phyloP scores from a whole-genome alignment of 352 stramenopile species.

The Pythium brachiatum region DNA sequence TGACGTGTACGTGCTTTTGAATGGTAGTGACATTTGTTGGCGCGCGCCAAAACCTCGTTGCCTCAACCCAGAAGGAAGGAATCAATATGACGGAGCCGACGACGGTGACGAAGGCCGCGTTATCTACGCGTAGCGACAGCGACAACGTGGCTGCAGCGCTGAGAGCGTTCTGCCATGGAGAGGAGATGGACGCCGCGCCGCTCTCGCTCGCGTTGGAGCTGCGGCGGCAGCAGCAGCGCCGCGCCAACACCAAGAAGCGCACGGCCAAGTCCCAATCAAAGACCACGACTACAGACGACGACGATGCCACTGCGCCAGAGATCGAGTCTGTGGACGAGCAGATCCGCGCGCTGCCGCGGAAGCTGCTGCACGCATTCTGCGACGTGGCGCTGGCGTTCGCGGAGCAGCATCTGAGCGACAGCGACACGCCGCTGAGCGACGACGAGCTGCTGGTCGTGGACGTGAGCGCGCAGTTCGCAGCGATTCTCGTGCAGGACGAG shows the following conservation, averaged over 20 bases:
- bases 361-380: conserved; percentile 53
- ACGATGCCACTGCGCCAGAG: conserved; percentile 4
- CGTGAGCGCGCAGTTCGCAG: conserved; percentile 50
- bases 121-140: conserved; percentile 3
- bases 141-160: conserved; percentile 19
- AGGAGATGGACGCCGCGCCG: conserved; percentile 15
- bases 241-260: conserved; percentile 25
- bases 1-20: conserved; percentile 1
- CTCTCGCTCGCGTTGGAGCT: conserved; percentile 26
- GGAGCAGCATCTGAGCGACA: conserved; percentile 14
- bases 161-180: conserved; percentile 11
- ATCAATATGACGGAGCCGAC: neutral
- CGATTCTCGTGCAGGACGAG: conserved; percentile 49
- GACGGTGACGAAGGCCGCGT: neutral
- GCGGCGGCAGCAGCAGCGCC: conserved; percentile 25
- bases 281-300: neutral
- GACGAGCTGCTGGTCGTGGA: conserved; percentile 39
- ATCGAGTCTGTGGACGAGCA: conserved; percentile 45
- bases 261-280: conserved; percentile 4
- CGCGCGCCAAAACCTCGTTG: conserved; percentile 5
- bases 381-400: conserved; percentile 33
- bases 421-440: conserved; percentile 12
- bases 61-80: neutral
- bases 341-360: conserved; percentile 44
- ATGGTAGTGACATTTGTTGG: conserved; percentile 18